Evolutionary conservation across 2,329 filamentous ascomycete genomes (phyloP).

Genomic region (Fusarium duplospermum): DNA sequence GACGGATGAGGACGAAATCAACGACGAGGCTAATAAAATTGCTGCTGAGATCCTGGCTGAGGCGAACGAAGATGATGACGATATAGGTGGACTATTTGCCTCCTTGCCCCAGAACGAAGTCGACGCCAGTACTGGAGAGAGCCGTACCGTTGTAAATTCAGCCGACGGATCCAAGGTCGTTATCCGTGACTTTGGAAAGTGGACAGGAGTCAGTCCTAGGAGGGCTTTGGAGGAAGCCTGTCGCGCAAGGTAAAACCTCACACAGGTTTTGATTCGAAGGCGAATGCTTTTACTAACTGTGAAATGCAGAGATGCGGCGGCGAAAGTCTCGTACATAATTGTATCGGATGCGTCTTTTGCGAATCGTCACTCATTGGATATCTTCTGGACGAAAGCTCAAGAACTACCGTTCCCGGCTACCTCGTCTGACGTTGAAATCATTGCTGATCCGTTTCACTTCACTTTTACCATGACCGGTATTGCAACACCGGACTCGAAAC

Average conservation of each 20-base stretch:
- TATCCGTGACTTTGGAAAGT: constrained; percentile 87
- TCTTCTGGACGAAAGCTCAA: constrained; percentile 84
- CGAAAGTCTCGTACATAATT: constrained; percentile 73
- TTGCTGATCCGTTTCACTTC: constrained; percentile 63
- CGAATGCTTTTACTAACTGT: constrained; percentile 9
- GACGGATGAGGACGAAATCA: constrained; percentile 59
- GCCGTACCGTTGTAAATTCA: constrained; percentile 65
- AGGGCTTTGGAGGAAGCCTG: constrained; percentile 89
- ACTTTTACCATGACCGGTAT: constrained; percentile 79
- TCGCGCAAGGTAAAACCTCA: constrained; percentile 71
- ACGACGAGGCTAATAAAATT: constrained; percentile 67
- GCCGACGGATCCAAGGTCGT: constrained; percentile 66
- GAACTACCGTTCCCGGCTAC: constrained; percentile 53
- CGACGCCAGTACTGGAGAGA: constrained; percentile 68
- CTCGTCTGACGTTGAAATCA: constrained; percentile 57
- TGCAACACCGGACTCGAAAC: constrained; percentile 78
- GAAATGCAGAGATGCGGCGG: constrained; percentile 72
- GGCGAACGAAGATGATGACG: constrained; percentile 60
- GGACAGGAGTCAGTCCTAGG: constrained; percentile 79
- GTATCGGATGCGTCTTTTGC: constrained; percentile 81
- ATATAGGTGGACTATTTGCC: constrained; percentile 63
- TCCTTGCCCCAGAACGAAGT: constrained; percentile 71
- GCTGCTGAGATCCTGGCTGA: constrained; percentile 69
- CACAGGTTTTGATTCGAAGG: neutral
- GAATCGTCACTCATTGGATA: constrained; percentile 78